Evolutionary conservation across 2,329 filamentous ascomycete genomes (phyloP), one percentile per base, ranked within the genome.

Genomic region (Lasiodiplodia gonubiensis): DNA sequence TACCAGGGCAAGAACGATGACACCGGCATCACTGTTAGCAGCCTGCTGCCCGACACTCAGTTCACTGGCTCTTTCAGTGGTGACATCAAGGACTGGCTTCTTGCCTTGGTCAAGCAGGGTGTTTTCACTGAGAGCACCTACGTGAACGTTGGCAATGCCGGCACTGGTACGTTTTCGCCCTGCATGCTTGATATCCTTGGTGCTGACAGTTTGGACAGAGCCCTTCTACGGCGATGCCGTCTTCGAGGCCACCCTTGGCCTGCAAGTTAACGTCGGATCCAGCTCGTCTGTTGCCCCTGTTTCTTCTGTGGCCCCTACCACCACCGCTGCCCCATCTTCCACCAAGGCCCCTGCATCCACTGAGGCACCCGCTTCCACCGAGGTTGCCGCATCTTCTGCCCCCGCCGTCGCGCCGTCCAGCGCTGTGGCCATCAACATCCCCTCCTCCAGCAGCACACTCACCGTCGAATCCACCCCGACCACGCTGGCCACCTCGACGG

Each of bases 111-210:
- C 1, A 72, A 77, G 35, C 74, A 79, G 42, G 46, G 49, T 57
- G 71, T 79, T 23, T 81, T 81, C 67, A 71, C 70, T 3, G 72
- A 74, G 12, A 72, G 69, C 21, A 81, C 78, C 1, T 83, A 77
- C 67, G 78, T 82, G 42, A 82, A 82, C 64, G 79, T 83, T 7
- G 80, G 80, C 1, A 82, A 82, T 68, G 80, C 76, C 21, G 80
- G 80, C 14, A 70, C 68, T 11, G 71, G 69, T 52, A 16, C 7
- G 49, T 52, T 5, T 14, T 4, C 42, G n/a, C 42, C 42, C 42
- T 18, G 8, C 42, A 46, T 21, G n/a, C n/a, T 21, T 46, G 18
- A 10, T 10, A 46, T 11, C 7, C n/a, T 21, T 10, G 6, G 14
- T n/a, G 6, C 53, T 55, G 53, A 55, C n/a, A 12, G 21, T 10